phyloP scores from a whole-genome alignment of 306 rosid species.

The Delonix regia region DNA sequence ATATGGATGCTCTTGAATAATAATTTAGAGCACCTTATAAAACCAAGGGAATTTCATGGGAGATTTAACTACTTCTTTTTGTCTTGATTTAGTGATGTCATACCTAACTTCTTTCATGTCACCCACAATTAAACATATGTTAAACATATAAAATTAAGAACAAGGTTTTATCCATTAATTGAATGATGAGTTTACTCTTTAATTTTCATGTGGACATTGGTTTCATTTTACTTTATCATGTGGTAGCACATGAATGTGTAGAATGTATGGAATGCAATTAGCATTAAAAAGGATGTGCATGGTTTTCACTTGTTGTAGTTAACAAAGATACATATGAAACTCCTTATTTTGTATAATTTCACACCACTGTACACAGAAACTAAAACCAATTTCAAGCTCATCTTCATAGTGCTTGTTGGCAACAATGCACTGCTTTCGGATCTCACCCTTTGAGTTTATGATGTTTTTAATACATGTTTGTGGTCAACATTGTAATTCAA shows the following conservation, averaged over 20 bases:
- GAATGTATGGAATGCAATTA: constrained; percentile 58
- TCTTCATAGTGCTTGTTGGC: no score
- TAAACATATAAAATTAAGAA: neutral
- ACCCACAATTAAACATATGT: neutral
- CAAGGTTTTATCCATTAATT: neutral
- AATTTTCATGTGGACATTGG: neutral
- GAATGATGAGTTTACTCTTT: neutral
- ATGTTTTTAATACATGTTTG: no score
- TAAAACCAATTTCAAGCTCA: no score
- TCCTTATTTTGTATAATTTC: no score
- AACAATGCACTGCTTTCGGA: no score
- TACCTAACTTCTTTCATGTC: neutral
- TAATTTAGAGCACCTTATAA: neutral
- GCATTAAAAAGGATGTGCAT: constrained; percentile 70
- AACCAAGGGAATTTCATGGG: neutral
- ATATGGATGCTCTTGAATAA: neutral
- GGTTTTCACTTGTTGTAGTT: no score
- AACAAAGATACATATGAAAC: no score
- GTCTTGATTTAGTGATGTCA: neutral
- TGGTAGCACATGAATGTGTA: constrained; percentile 70
- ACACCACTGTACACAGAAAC: no score
- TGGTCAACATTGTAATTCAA: no score
- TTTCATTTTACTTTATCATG: neutral
- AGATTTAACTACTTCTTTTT: neutral
- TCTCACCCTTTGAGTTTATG: no score